These are phyloP conservation scores for Raffaelea deltoideospora DNA, from an alignment of 2,329 filamentous ascomycete species.

Conservation along the genomic window DNA sequence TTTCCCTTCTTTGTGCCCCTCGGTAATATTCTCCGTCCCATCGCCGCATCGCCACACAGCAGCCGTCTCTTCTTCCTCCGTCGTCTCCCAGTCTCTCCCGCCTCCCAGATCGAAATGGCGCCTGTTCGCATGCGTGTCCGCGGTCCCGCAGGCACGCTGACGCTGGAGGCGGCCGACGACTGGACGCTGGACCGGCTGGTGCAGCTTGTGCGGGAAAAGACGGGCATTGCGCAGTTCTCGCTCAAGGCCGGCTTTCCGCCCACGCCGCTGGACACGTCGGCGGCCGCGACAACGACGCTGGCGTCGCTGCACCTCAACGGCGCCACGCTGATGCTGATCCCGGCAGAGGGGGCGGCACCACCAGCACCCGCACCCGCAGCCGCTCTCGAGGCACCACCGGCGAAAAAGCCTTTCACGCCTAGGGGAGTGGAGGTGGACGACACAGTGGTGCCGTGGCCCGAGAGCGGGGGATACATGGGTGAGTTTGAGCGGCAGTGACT, in stretches of 20 bases:
- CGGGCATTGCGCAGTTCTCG: slow-evolving; percentile 50
- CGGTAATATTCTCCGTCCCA: too few species aligned
- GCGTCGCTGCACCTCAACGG: slow-evolving; percentile 28
- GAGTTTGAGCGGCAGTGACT: slow-evolving; percentile 10
- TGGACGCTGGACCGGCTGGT: slow-evolving; percentile 51
- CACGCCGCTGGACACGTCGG: slow-evolving; percentile 47
- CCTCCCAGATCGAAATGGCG: slow-evolving; percentile 1
- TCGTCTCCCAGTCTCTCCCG: background rate
- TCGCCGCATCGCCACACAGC: too few species aligned
- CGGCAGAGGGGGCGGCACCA: slow-evolving; percentile 12
- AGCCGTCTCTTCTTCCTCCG: background rate
- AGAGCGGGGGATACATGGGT: slow-evolving; percentile 36
- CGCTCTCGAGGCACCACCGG: slow-evolving; percentile 8
- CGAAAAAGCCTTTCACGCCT: slow-evolving; percentile 15
- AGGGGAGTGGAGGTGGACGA: slow-evolving; percentile 23
- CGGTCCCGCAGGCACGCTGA: slow-evolving; percentile 57
- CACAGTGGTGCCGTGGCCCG: slow-evolving; percentile 32
- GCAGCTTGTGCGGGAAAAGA: slow-evolving; percentile 44
- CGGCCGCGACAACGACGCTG: slow-evolving; percentile 25
- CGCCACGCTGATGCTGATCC: slow-evolving; percentile 35
- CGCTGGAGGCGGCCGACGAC: slow-evolving; percentile 51
- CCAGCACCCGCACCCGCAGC: slow-evolving; percentile 3
- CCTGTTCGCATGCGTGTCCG: slow-evolving; percentile 57
- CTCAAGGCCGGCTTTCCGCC: slow-evolving; percentile 80
- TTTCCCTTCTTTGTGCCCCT: too few species aligned